phyloP scores from a whole-genome alignment of 2,329 filamentous ascomycete species.

The Trichoderma lentiforme region DNA sequence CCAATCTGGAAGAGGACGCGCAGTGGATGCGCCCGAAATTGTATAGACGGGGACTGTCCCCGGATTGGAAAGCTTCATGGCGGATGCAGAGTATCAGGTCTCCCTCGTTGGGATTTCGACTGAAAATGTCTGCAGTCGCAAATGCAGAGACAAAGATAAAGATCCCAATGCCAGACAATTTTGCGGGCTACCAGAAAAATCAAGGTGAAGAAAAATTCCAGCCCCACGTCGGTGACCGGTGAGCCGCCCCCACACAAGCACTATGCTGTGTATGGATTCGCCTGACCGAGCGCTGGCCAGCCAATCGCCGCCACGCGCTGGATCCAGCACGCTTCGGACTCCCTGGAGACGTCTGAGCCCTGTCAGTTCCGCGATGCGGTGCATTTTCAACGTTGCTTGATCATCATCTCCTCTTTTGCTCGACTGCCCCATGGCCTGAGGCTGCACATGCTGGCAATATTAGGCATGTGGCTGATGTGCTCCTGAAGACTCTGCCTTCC shows the following conservation, averaged over 20 bases:
- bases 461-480: constrained; percentile 5
- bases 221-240: constrained; percentile 18
- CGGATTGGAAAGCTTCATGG: constrained; percentile 79
- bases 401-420: background rate
- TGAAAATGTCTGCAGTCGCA: background rate
- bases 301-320: constrained; percentile 20
- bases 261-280: constrained; percentile 7
- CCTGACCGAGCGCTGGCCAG: constrained; percentile 17
- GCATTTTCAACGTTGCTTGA: constrained; percentile 10
- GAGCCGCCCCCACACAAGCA: constrained; percentile 15
- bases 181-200: constrained; percentile 18
- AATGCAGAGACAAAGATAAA: background rate
- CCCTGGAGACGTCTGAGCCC: constrained; percentile 16
- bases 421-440: constrained; percentile 3
- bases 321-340: constrained; percentile 19
- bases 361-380: constrained; percentile 18
- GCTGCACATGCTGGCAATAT: constrained; percentile 7
- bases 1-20: constrained; percentile 90
- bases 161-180: background rate
- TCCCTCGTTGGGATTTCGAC: background rate
- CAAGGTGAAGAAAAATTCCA: constrained; percentile 21
- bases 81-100: background rate
- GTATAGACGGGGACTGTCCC: constrained; percentile 90
- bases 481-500: background rate
- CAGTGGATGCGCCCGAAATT: constrained; percentile 84